Conservation (phyloP, 208 protist genomes). For the Leishmania gerbilli region DNA sequence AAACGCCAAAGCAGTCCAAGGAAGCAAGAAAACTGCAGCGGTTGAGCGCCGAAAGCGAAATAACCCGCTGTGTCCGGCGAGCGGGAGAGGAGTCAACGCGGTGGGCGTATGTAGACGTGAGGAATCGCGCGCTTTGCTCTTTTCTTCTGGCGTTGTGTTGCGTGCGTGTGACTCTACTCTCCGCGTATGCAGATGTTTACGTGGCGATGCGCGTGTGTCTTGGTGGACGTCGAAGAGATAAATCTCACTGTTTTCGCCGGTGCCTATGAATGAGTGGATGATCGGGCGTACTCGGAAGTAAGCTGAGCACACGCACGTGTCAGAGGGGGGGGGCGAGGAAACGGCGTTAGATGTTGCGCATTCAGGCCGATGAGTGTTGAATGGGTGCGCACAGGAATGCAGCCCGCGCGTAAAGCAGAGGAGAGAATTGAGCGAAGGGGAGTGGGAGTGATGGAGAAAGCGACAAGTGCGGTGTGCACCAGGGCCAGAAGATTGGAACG, state of each 20-base stretch:
- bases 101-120: neutral
- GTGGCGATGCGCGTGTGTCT: neutral
- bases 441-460: neutral
- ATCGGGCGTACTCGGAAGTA: neutral
- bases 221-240: neutral
- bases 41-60: neutral
- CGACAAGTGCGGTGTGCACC: neutral
- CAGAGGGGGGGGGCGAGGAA: neutral
- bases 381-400: neutral
- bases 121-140: neutral
- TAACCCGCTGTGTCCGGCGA: neutral
- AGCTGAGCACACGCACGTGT: conserved; percentile 2
- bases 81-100: neutral
- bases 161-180: neutral
- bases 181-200: neutral
- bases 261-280: neutral
- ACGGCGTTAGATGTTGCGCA: neutral
- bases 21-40: conserved; percentile 12
- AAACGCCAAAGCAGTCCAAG: conserved; percentile 3
- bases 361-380: neutral
- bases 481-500: neutral
- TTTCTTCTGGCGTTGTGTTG: conserved; percentile 18
- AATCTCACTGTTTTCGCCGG: neutral
- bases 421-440: no score
- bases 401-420: neutral